A percentile compares a stretch with the other conserved stretches of the same genome.
Conservation (phyloP, 495 filamentous ascomycete genomes). For the Viridothelium virens region DNA sequence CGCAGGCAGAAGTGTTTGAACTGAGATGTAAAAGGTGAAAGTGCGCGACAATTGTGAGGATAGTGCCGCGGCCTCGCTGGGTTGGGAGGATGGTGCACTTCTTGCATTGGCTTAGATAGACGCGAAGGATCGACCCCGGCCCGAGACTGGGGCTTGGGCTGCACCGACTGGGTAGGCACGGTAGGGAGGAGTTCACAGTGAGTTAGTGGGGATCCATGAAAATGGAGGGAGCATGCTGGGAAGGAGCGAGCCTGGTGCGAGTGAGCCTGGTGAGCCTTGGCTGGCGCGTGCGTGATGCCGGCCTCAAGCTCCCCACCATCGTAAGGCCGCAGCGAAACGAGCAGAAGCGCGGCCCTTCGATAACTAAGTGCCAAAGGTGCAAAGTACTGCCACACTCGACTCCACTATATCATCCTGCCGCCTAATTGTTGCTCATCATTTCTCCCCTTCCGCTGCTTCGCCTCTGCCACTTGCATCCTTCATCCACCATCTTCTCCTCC, state of each 20-base stretch:
- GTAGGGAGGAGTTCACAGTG: too few relatives aligned
- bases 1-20: not conserved
- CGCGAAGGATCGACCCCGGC: not conserved
- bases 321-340: not conserved
- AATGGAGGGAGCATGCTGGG: too few relatives aligned
- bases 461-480: not conserved
- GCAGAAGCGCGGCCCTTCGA: not conserved
- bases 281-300: not conserved
- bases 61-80: not conserved
- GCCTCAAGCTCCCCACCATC: slow-evolving; percentile 1
- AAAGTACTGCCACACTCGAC: not conserved
- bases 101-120: slow-evolving; percentile 1
- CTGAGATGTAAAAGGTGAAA: not conserved
- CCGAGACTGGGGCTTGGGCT: too few relatives aligned
- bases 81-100: too few relatives aligned
- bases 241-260: too few relatives aligned
- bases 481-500: not conserved
- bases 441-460: not conserved
- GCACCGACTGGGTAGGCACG: too few relatives aligned
- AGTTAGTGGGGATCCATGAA: too few relatives aligned
- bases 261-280: not conserved
- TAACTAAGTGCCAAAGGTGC: too few relatives aligned
- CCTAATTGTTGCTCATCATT: not conserved
- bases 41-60: not conserved
- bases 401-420: not conserved